Base-by-base conservation (phyloP, 768 basidiomycete species). In the Termitomyces sp. region DNA sequence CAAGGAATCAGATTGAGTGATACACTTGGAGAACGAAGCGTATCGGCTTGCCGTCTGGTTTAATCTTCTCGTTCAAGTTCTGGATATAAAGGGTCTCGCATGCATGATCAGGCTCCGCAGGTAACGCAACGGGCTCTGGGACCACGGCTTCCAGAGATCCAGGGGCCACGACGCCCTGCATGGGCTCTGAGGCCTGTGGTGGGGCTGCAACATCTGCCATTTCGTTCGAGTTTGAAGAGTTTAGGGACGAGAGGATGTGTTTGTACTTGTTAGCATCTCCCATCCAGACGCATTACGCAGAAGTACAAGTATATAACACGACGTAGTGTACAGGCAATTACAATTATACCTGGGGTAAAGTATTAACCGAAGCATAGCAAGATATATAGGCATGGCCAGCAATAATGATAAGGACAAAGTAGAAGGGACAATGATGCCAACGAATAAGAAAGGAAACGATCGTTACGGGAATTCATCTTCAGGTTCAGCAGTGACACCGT, bases 41-140 rank as follows among this genome's bases (percentile, higher is more conserved):
- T 47, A 29, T 12, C 48, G 66, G 56, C 63, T 42, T 45, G 87
- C 89, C 86, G 54, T 86, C 85, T 37, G 91, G 78, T 71, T 92
- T 92, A 60, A 95, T 88, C 77, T 90, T 93, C 76, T 98, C 95
- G 68, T 98, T 97, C 66, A 98, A 73, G 73, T 98, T 98, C 75
- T 96, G 93, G 66, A 98, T 89, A 69, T 98, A 98, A 25, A 97
- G 79, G 5, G 95, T 97, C 72, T 97, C 95, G 51, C 88, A 86
- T 51, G 77, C 75, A 61, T 74, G 53, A 63, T 87, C 84, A 17
- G 71, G 66, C 50, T 77, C 78, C 31, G 61, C 65, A 16, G 71
- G 65, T 8, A 59, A 58, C 14, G 59, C 60, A 11, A 58, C 54
- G 29, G 62, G 35, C 43, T 46, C 50, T 51, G 50, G 4, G 3